Evolutionary conservation across 1,139 yeast genomes (phyloP).

Genomic region (Blastobotrys apis): DNA sequence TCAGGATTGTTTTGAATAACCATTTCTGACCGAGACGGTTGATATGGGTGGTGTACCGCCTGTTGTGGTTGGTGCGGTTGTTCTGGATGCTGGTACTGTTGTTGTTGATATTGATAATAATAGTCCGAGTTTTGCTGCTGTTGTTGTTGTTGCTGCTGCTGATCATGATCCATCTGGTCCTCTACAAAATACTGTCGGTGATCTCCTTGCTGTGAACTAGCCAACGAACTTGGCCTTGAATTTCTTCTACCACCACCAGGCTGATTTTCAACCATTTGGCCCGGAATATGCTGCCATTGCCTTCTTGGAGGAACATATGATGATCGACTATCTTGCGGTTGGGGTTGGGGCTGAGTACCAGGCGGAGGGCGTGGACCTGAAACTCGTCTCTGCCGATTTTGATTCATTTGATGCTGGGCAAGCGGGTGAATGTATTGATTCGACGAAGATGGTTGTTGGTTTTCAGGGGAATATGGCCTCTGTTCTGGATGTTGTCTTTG

Average conservation of each 20-base stretch:
- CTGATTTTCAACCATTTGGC: background rate
- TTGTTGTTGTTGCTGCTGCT: too few relatives aligned
- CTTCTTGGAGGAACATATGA: conserved; percentile 25
- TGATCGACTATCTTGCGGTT: conserved; percentile 1
- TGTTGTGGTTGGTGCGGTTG: conserved; percentile 27
- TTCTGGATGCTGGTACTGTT: conserved; percentile 11
- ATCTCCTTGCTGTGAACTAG: background rate
- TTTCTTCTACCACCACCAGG: background rate
- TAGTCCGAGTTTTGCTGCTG: conserved; percentile 4
- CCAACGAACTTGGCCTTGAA: conserved; percentile 1
- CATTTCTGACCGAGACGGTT: conserved; percentile 25
- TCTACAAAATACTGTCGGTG: conserved; percentile 12
- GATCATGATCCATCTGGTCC: conserved; percentile 6
- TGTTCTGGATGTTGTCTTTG: conserved; percentile 5
- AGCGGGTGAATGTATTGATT: too few relatives aligned
- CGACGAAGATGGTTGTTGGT: too few relatives aligned
- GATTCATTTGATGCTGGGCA: too few relatives aligned
- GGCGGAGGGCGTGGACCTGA: background rate
- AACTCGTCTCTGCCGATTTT: background rate
- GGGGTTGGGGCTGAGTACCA: background rate
- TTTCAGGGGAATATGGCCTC: too few relatives aligned
- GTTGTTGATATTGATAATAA: conserved; percentile 9
- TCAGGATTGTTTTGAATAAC: conserved; percentile 35
- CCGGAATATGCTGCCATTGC: conserved; percentile 17
- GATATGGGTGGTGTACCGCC: conserved; percentile 17